These are phyloP conservation scores for Ogataea allantospora DNA, from an alignment of 805 yeast species.

Conservation along the genomic window DNA sequence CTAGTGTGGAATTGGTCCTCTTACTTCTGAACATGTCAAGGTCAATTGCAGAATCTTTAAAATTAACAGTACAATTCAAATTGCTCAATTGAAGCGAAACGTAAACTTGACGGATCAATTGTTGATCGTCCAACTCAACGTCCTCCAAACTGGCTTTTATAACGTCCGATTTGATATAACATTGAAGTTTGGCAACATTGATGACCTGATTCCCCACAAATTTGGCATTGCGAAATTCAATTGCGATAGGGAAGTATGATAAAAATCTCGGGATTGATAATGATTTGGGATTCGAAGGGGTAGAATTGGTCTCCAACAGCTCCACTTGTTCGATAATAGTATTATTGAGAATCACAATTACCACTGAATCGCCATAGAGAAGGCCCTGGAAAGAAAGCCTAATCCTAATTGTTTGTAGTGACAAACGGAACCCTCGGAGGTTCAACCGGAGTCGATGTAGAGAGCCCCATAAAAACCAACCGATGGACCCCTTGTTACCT, in stretches of 20 bases:
- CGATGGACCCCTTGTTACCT: slow-evolving; percentile 21
- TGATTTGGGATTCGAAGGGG: not conserved
- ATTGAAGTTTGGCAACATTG: not conserved
- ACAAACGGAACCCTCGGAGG: slow-evolving; percentile 6
- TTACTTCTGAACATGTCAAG: slow-evolving; percentile 5
- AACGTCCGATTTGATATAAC: not conserved
- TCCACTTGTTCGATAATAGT: not conserved
- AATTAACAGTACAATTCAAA: not conserved
- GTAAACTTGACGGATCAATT: not conserved
- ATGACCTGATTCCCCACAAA: not conserved
- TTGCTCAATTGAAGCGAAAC: not conserved
- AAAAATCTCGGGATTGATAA: not conserved
- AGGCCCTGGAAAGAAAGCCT: slow-evolving; percentile 21
- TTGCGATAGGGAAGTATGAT: not conserved
- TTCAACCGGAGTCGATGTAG: slow-evolving; percentile 17
- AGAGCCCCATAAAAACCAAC: slow-evolving; percentile 27
- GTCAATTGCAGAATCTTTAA: slow-evolving; percentile 2
- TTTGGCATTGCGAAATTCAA: not conserved
- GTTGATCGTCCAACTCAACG: not conserved
- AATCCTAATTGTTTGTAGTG: slow-evolving; percentile 17
- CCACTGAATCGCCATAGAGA: slow-evolving; percentile 3
- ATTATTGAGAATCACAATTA: not conserved
- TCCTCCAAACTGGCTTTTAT: not conserved
- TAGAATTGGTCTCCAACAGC: not conserved
- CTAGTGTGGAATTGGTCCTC: too few relatives aligned